Percentiles rank a stretch among this genome's conserved stretches.
Evolutionary conservation across 805 yeast species (phyloP).

Genomic region (Candida ponderosae): DNA sequence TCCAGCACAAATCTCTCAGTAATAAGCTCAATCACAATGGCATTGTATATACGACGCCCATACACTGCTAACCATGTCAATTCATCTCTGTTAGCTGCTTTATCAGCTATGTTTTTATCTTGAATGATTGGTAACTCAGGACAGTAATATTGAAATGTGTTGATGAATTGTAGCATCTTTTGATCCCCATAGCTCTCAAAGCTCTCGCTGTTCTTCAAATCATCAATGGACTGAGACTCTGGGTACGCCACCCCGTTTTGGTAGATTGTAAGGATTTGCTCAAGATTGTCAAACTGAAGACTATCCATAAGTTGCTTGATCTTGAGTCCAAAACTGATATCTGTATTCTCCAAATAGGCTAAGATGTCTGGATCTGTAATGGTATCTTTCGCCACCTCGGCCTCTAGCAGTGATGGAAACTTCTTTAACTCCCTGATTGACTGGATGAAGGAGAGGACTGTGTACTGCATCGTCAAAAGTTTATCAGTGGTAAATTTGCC

Average conservation of each 20-base stretch:
- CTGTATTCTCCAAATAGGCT: conserved; percentile 2
- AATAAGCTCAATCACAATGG: neutral
- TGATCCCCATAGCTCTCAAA: neutral
- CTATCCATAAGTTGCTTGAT: conserved; percentile 3
- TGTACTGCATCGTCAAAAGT: conserved; percentile 1
- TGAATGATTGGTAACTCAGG: conserved; percentile 1
- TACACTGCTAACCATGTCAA: neutral
- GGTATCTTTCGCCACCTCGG: neutral
- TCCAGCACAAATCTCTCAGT: conserved; percentile 3
- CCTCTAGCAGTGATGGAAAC: conserved; percentile 3
- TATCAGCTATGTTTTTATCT: neutral
- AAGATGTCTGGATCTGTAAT: neutral
- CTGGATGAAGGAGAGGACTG: neutral
- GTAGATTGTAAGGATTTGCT: neutral
- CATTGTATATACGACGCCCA: conserved; percentile 4
- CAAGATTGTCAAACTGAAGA: conserved; percentile 2
- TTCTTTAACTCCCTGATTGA: conserved; percentile 1
- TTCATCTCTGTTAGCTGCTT: neutral
- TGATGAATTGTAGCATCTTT: neutral
- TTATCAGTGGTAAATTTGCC: neutral
- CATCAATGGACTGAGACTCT: too few species aligned
- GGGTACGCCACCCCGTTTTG: neutral
- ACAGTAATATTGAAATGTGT: neutral
- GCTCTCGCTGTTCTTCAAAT: neutral
- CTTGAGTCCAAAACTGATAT: conserved; percentile 1